Evolutionary conservation across 2,329 filamentous ascomycete genomes (phyloP), one percentile per base, ranked within the genome.

Genomic region (Fusarium sp.): DNA sequence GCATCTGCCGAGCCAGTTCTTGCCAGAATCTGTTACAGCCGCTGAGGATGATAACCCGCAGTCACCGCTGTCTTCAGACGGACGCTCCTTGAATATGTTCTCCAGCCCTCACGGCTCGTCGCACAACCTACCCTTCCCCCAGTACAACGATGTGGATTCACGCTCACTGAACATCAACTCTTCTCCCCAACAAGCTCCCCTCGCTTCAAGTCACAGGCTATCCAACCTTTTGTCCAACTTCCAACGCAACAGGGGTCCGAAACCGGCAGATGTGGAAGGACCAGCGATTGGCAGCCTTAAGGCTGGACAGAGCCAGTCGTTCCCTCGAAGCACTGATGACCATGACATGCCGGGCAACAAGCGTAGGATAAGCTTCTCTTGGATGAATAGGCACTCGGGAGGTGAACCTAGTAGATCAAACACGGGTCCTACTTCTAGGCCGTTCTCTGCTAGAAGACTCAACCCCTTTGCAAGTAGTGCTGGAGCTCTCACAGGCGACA

Each of bases 281-380:
- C 90, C 89, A 8, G 82, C 86, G 2, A 78, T 94, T 10, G 92
- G 92, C 2, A 88, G 86, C 20, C 80, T 94, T 15, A 92, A 92
- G 73, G 80, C 87, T 29, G 85, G 87, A 0, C 91, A 95, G 75
- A 94, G 91, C 72, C 91, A 93, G 74, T 95, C 92, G 0, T 88
- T 96, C 68, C 92, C 92, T 8, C 82, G 86, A 18, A 84, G 85
- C 62, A 79, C 79, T 63, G 91, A 86, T 21, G 88, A 88, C 14
- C 77, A 76, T 70, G 90, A 85, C 73, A 80, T 74, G 65, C 78
- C 79, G 76, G 82, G 73, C 64, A 87, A 76, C 76, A 87, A 80
- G 77, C 87, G 87, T 23, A 83, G 86, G 37, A 85, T 86, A 35
- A 89, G 86, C 71, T 83, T 89, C 42, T 83, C 85, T 59, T 91